Percentiles rank a stretch among this genome's conserved stretches.
These are phyloP conservation scores for Eustoma russellianum DNA, from an alignment of 257 asterid genomes.

Conservation along the genomic window DNA sequence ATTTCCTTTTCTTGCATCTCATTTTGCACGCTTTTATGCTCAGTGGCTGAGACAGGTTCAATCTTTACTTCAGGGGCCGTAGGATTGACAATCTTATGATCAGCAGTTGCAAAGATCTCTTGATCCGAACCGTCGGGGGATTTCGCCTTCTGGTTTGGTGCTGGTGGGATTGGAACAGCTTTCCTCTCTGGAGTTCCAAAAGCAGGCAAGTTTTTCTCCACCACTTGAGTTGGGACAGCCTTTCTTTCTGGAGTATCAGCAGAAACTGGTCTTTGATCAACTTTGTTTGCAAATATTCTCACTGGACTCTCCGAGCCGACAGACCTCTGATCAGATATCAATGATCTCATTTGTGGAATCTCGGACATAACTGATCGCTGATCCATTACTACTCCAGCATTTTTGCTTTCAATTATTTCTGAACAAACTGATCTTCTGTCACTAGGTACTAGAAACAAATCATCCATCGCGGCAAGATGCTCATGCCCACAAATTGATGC, in stretches of 20 bases:
- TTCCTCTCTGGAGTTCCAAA: slow-evolving; percentile 12
- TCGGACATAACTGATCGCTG: slow-evolving; percentile 55
- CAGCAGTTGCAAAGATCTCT: slow-evolving; percentile 11
- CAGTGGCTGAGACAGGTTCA: slow-evolving; percentile 1
- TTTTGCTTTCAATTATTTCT: slow-evolving; percentile 47
- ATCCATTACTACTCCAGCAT: slow-evolving; percentile 26
- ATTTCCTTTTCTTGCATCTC: slow-evolving; percentile 16
- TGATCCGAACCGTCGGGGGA: slow-evolving; percentile 16
- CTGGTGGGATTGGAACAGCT: slow-evolving; percentile 1
- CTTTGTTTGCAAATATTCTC: slow-evolving; percentile 9
- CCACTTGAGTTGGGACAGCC: not conserved
- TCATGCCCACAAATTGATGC: slow-evolving; percentile 44
- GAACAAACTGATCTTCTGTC: slow-evolving; percentile 63
- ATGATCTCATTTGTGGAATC: slow-evolving; percentile 27
- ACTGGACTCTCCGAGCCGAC: slow-evolving; percentile 44
- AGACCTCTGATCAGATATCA: slow-evolving; percentile 33
- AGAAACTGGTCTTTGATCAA: slow-evolving; percentile 13
- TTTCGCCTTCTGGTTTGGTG: slow-evolving; percentile 12
- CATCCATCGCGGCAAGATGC: slow-evolving; percentile 54
- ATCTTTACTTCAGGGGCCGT: slow-evolving; percentile 11
- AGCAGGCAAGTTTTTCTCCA: slow-evolving; percentile 12
- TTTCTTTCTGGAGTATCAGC: slow-evolving; percentile 27
- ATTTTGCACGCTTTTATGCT: not conserved
- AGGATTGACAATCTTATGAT: slow-evolving; percentile 18
- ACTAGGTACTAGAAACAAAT: slow-evolving; percentile 44